Base-by-base conservation (phyloP, 179 eudicot species). In the Spergularia azorica region DNA sequence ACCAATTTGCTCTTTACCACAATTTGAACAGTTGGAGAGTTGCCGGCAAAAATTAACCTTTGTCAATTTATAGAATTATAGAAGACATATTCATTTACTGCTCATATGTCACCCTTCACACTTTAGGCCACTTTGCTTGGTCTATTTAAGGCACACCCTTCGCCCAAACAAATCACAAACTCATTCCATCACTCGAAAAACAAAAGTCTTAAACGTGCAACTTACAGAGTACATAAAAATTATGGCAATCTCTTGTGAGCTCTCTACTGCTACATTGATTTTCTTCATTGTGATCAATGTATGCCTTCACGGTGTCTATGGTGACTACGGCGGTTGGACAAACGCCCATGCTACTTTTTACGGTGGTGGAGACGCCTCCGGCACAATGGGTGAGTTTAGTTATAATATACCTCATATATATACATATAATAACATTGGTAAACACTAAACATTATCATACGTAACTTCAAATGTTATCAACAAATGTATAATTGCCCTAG, bases 281-380 rank as follows among this genome's bases (percentile, higher is more conserved):
- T 46, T 81, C 17, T 6, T 90, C 63, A 39, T 83, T 76, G 51
- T 86, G 71, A 76, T 79, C 77, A 73, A 63, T 51, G 50, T 81
- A 8, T 79, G 73, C 75, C 26, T 86, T 7, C 74, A 48, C 8
- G 73, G 74, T n/a, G 63, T 68, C 18, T 75, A 74, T 46, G 89
- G 76, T 11, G 86, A 77, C 76, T 84, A 84, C 57, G 91, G 89
- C 18, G 89, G 88, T 36, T 79, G 82, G 85, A 12, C 63, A 1
- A 52, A 17, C n/a, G 85, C 76, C 56, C 85, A 85, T 71, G 85
- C 83, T 21, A 85, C 85, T 39, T 84, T 76, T 69, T 82, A 82
- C 59, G 86, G 84, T 11, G 86, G 84, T 54, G 77, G 84, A 4
- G 86, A 84, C 32, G 86, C 86, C 7, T 84, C 86, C 15, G 86